Percentiles rank a stretch among this genome's conserved stretches.
Evolutionary conservation across 2,329 filamentous ascomycete species (phyloP).

Genomic region (Arthrobotrys sinensis): DNA sequence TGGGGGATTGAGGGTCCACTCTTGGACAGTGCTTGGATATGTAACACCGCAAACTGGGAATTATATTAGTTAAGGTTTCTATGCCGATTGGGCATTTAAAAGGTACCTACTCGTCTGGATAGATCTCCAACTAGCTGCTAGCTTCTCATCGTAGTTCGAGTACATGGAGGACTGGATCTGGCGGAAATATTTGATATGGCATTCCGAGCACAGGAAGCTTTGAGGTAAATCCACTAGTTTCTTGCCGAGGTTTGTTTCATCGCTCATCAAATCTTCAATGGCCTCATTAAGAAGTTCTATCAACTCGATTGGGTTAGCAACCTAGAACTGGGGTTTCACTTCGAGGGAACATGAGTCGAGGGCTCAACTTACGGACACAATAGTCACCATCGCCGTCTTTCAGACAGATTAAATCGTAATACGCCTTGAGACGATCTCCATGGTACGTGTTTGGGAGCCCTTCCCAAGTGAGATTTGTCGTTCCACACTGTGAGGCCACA

Average conservation of each 20-base stretch:
- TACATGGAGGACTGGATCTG: slow-evolving; percentile 23
- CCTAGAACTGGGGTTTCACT: neutral
- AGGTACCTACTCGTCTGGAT: slow-evolving; percentile 9
- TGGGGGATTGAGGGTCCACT: slow-evolving; percentile 6
- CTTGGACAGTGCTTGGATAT: slow-evolving; percentile 16
- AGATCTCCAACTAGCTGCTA: slow-evolving; percentile 20
- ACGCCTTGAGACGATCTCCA: slow-evolving; percentile 23
- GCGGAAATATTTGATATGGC: slow-evolving; percentile 28
- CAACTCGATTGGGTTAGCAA: neutral
- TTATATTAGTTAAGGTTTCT: neutral
- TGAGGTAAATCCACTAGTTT: slow-evolving; percentile 9
- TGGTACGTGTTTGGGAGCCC: slow-evolving; percentile 21
- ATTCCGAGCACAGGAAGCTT: slow-evolving; percentile 13
- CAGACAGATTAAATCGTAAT: slow-evolving; percentile 18
- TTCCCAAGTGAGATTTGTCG: slow-evolving; percentile 21
- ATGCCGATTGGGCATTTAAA: neutral
- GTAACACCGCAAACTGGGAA: slow-evolving; percentile 4
- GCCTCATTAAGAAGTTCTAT: slow-evolving; percentile 10
- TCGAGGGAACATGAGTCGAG: neutral
- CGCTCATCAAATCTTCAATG: slow-evolving; percentile 10
- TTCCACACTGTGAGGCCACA: slow-evolving; percentile 20
- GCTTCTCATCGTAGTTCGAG: slow-evolving; percentile 13
- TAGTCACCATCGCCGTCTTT: slow-evolving; percentile 19
- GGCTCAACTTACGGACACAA: slow-evolving; percentile 19
- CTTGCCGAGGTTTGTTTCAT: slow-evolving; percentile 13